Conservation (phyloP, 495 filamentous ascomycete genomes). For the Eremomyces bilateralis region DNA sequence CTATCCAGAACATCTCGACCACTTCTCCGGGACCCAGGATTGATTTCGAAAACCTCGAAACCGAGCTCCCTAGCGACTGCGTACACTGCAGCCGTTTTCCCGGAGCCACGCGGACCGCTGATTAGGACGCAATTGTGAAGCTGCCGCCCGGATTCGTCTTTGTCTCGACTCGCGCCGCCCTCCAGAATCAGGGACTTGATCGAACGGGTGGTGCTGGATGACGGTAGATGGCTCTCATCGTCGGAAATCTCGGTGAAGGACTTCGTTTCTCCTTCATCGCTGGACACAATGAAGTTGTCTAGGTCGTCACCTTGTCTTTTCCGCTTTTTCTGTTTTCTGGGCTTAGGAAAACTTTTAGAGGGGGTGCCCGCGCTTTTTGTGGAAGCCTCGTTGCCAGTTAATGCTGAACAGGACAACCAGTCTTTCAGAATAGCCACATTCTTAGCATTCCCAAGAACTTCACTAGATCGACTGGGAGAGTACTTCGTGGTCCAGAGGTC, state of each 20-base stretch:
- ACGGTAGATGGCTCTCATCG: too few species aligned
- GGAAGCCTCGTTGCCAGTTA: conserved; percentile 47
- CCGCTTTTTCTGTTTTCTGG: conserved; percentile 38
- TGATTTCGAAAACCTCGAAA: conserved; percentile 92
- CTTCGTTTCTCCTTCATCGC: conserved; percentile 61
- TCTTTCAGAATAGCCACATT: conserved; percentile 54
- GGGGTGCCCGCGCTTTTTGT: conserved; percentile 14
- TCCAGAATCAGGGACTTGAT: conserved; percentile 17
- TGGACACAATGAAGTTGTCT: conserved; percentile 70
- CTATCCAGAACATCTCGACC: conserved; percentile 80
- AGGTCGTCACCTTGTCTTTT: conserved; percentile 39
- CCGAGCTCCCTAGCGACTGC: conserved; percentile 90
- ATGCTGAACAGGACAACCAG: too few species aligned
- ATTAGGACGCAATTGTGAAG: conserved; percentile 44
- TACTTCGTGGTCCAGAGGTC: conserved; percentile 73
- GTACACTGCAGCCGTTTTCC: conserved; percentile 83
- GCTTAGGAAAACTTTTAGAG: conserved; percentile 19
- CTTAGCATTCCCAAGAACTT: conserved; percentile 56
- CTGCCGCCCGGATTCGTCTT: conserved; percentile 25
- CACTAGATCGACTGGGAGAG: conserved; percentile 41
- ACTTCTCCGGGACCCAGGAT: conserved; percentile 56
- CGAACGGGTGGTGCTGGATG: conserved; percentile 23
- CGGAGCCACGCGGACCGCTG: conserved; percentile 76
- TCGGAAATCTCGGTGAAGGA: conserved; percentile 57
- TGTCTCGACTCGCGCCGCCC: too few species aligned